Base-by-base conservation (phyloP, 257 asterid genomes). In the Lithospermum erythrorhizon region DNA sequence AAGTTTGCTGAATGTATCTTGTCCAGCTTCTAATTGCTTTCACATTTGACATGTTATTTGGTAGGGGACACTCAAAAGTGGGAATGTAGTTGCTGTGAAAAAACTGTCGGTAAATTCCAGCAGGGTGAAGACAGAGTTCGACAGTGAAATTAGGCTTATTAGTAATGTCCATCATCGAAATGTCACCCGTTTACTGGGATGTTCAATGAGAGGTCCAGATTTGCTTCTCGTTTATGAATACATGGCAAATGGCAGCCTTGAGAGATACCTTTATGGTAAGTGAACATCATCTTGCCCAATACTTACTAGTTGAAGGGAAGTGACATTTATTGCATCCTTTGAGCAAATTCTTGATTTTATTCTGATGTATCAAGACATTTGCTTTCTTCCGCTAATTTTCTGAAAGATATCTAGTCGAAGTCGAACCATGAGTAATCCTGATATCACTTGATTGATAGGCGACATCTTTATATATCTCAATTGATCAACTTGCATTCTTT, bases 151-250 rank as follows among this genome's bases (percentile, higher is more conserved):
- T 15, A 79, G 85, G 73, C 94, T 89, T 21, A 79, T 89, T 65
- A 84, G 95, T 32, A 89, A 89, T 65, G 95, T 87, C 59, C 97
- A 89, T 78, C 97, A 89, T 24, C 95, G 96, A 49, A 89, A 89
- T 61, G 93, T 87, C 48, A 70, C 85, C 35, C 97, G 97, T 14
- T 74, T 89, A 3, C 58, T 89, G 56, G 97, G 97, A 27, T 89
- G 88, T 73, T 84, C 93, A 51, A 75, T 29, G 53, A 84, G 78
- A 81, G 90, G 86, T 65, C 65, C 87, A 37, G 85, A 87, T 58
- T 81, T 87, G 22, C 78, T 87, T 32, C 90, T 87, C 21, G 80
- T 84, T 30, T 76, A 87, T 11, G 95, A 89, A 37, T 89, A 79
- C 83, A 84, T 89, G 97, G 79, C 74, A 19, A 89, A 89, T 52